Percentiles rank a stretch among this genome's conserved stretches.
Conservation (phyloP, 805 yeast genomes). For the Yarrowia sp. region DNA sequence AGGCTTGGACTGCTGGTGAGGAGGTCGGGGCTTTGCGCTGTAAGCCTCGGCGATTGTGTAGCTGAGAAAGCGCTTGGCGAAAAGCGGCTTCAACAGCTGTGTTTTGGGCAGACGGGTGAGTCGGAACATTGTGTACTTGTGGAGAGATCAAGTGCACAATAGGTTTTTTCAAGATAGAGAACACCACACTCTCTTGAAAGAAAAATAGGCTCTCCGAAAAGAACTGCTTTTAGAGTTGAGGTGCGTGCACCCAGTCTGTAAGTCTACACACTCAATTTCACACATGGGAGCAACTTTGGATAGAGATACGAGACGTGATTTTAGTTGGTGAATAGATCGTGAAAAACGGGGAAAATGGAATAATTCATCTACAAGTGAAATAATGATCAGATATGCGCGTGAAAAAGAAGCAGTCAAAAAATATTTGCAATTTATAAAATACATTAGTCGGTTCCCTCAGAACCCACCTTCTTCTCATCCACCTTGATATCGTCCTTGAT, state of each 20-base stretch:
- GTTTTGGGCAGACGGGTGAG: conserved; percentile 11
- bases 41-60: conserved; percentile 39
- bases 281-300: conserved; percentile 8
- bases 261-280: not conserved
- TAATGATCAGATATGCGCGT: too few relatives aligned
- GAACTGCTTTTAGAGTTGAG: conserved; percentile 6
- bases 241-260: not conserved
- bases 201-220: conserved; percentile 31
- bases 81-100: not conserved
- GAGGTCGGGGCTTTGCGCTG: conserved; percentile 39
- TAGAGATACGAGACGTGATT: not conserved
- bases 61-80: conserved; percentile 22
- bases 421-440: too few relatives aligned
- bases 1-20: conserved; percentile 30
- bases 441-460: too few relatives aligned
- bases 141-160: too few relatives aligned
- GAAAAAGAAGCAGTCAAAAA: too few relatives aligned
- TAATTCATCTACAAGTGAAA: too few relatives aligned
- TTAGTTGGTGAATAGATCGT: too few relatives aligned
- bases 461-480: not conserved
- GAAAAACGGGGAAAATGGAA: too few relatives aligned
- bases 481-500: not conserved
- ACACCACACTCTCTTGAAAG: not conserved
- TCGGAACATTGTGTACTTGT: conserved; percentile 12
- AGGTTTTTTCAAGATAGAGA: not conserved